phyloP scores from a whole-genome alignment of 2,329 filamentous ascomycete species.

The Malbranchea zuffiana region DNA sequence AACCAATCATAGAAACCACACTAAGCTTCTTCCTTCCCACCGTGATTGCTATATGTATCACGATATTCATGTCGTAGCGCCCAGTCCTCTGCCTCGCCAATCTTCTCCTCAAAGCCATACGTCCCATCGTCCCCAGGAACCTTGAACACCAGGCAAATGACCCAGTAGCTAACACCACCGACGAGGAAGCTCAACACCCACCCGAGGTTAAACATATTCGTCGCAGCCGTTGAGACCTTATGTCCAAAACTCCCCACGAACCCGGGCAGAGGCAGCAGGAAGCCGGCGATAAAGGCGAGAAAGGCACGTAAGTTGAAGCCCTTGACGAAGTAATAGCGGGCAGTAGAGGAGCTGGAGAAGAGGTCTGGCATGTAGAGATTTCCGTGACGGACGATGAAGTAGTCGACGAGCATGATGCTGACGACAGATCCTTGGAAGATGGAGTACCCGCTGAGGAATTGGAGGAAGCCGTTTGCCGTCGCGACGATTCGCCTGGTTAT shows the following conservation, averaged over 20 bases:
- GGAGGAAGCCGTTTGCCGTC: conserved; percentile 19
- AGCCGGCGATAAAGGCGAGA: conserved; percentile 18
- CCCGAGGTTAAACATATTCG: conserved; percentile 18
- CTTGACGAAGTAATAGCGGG: conserved; percentile 26
- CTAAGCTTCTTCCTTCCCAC: too few species aligned
- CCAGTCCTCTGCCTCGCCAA: conserved; percentile 10
- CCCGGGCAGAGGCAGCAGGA: conserved; percentile 18
- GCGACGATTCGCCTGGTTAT: conserved; percentile 17
- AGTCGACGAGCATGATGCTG: conserved; percentile 29
- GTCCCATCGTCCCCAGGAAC: conserved; percentile 11
- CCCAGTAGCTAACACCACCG: conserved; percentile 15
- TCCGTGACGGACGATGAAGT: conserved; percentile 24
- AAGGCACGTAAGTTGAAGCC: conserved; percentile 24
- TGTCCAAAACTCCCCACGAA: conserved; percentile 16
- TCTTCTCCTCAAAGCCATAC: conserved; percentile 10
- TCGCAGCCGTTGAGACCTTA: conserved; percentile 13
- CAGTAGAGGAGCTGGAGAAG: conserved; percentile 20
- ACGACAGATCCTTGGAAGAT: conserved; percentile 18
- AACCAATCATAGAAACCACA: too few species aligned
- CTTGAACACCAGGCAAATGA: conserved; percentile 13
- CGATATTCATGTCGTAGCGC: too few species aligned
- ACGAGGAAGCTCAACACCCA: conserved; percentile 19
- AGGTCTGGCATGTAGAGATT: conserved; percentile 26
- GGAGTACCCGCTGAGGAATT: conserved; percentile 18
- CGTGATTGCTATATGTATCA: too few species aligned